phyloP scores from a whole-genome alignment of 1,284 basidiomycete species.

The Cystobasidium pallidum region DNA sequence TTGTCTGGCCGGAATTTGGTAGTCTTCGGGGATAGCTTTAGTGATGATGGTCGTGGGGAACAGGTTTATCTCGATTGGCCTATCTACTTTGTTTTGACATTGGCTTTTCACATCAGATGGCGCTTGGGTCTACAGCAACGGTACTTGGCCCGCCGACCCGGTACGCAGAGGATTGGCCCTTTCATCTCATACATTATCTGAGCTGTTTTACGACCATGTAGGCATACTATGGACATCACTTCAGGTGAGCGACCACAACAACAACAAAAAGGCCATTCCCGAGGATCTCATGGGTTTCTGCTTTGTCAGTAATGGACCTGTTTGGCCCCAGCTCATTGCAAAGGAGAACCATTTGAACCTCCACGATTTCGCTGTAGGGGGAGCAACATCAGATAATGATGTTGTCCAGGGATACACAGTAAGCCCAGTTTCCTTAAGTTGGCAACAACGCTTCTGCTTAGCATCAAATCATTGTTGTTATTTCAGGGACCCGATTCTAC shows the following conservation, averaged over 20 bases:
- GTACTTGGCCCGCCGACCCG: constrained; percentile 26
- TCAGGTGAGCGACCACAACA: neutral
- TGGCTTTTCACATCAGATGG: neutral
- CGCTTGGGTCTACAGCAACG: constrained; percentile 20
- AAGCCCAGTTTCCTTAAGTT: neutral
- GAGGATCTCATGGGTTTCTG: neutral
- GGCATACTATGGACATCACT: constrained; percentile 36
- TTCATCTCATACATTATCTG: neutral
- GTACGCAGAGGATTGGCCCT: neutral
- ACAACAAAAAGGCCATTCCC: too few relatives aligned
- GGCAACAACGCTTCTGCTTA: neutral
- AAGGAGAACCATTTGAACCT: constrained; percentile 20
- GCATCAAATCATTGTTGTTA: neutral
- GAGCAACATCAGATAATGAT: constrained; percentile 35
- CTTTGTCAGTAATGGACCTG: constrained; percentile 32
- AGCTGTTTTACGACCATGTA: neutral
- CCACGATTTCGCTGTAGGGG: constrained; percentile 27
- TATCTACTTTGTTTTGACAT: too few relatives aligned
- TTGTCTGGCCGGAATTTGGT: constrained; percentile 8
- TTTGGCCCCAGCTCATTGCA: constrained; percentile 29
- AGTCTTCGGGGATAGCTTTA: constrained; percentile 39
- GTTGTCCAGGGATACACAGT: constrained; percentile 37
- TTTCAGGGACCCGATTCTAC: constrained; percentile 23
- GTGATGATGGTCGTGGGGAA: constrained; percentile 31
- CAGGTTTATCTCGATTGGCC: neutral